Percentiles rank a stretch among this genome's conserved stretches.
phyloP scores from a whole-genome alignment of 306 rosid species.

The Glycyrrhiza uralensis region DNA sequence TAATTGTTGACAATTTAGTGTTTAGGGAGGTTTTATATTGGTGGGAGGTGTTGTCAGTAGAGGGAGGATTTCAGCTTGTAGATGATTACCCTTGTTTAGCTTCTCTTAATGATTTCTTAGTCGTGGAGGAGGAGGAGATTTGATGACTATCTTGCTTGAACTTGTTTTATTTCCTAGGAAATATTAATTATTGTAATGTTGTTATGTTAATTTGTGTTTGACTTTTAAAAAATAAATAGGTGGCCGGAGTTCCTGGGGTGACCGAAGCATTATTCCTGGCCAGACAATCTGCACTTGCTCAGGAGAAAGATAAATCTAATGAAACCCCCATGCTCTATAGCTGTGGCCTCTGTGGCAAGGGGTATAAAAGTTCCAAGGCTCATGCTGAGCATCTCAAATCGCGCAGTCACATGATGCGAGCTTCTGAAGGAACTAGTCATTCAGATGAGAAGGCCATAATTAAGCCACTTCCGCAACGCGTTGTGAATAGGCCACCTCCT shows the following conservation, averaged over 20 bases:
- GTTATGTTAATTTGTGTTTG: not conserved
- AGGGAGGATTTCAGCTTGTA: not conserved
- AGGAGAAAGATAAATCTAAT: slow-evolving; percentile 53
- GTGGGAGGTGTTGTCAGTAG: not conserved
- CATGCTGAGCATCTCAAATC: slow-evolving; percentile 93
- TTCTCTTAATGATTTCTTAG: not conserved
- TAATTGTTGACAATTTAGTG: not conserved
- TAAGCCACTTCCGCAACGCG: slow-evolving; percentile 63
- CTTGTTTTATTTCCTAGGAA: not conserved
- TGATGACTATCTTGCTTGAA: not conserved
- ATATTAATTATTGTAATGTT: no score
- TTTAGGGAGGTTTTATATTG: not conserved
- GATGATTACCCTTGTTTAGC: not conserved
- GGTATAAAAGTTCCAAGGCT: slow-evolving; percentile 77
- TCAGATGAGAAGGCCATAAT: slow-evolving; percentile 65
- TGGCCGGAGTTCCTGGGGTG: slow-evolving; percentile 97
- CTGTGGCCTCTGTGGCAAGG: slow-evolving; percentile 88
- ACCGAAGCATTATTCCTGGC: slow-evolving; percentile 79
- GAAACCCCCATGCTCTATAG: slow-evolving; percentile 88
- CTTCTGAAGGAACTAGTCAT: slow-evolving; percentile 53
- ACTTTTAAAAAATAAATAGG: slow-evolving; percentile 33
- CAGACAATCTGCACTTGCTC: slow-evolving; percentile 69
- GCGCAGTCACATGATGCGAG: slow-evolving; percentile 54
- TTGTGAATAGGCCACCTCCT: slow-evolving; percentile 50
- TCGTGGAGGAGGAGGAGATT: not conserved